A percentile compares a stretch with the other conserved stretches of the same genome.
These are phyloP conservation scores for Hymenoscyphus fructigenus DNA, from an alignment of 2,329 filamentous ascomycete genomes.

Conservation along the genomic window DNA sequence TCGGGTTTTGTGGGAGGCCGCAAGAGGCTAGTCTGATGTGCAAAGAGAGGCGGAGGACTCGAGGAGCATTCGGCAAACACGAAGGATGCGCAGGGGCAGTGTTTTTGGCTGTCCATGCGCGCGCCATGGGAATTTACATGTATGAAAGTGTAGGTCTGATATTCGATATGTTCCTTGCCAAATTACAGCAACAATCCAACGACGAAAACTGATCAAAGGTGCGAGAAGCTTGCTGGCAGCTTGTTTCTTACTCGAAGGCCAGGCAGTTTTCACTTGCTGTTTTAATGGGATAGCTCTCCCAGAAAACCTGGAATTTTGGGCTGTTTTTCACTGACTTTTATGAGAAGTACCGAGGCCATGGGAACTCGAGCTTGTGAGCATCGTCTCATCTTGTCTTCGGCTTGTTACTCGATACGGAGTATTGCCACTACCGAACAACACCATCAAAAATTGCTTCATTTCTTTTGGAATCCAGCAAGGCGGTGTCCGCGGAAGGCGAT, in stretches of 20 bases:
- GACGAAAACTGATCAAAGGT: not conserved
- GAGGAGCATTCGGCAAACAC: not conserved
- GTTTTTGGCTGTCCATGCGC: slow-evolving; percentile 1
- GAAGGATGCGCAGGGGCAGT: slow-evolving; percentile 2
- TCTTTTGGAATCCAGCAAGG: not conserved
- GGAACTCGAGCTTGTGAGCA: not conserved
- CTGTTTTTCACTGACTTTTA: not conserved
- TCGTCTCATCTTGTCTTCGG: not conserved
- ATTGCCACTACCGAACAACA: not conserved
- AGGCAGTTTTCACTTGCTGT: not conserved
- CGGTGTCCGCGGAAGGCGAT: too few relatives aligned
- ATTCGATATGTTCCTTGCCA: not conserved
- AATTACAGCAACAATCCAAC: slow-evolving; percentile 1
- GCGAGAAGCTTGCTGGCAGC: not conserved
- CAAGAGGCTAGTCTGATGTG: not conserved
- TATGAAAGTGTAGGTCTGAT: not conserved
- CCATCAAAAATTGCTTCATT: not conserved
- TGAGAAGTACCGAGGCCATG: not conserved
- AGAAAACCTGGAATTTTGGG: not conserved
- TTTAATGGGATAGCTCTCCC: not conserved
- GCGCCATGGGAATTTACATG: not conserved
- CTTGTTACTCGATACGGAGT: not conserved
- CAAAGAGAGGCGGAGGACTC: not conserved
- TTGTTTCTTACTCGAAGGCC: not conserved
- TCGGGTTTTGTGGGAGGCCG: not conserved